A percentile compares a stretch with the other conserved stretches of the same genome.
Evolutionary conservation across 495 filamentous ascomycete species (phyloP).

Genomic region (Staphylotrichum longicolle): DNA sequence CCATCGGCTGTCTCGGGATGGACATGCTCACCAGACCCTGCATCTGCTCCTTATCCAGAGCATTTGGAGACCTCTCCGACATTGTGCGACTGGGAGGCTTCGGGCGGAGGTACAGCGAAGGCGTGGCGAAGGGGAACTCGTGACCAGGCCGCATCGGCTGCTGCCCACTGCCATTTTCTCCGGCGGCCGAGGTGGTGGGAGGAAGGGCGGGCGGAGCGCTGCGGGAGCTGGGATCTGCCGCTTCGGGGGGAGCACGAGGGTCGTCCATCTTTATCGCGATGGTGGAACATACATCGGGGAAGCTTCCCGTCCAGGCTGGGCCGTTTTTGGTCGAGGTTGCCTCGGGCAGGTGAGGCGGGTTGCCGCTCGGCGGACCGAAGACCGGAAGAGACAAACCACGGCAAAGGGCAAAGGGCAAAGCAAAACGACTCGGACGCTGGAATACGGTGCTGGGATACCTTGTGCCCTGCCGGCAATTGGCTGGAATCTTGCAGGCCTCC

Average conservation of each 20-base stretch:
- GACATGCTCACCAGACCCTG: constrained; percentile 76
- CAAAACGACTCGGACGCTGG: background rate
- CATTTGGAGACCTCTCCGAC: constrained; percentile 61
- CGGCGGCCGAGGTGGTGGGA: constrained; percentile 26
- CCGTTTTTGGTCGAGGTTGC: background rate
- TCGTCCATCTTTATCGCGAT: constrained; percentile 42
- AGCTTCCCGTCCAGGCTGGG: constrained; percentile 5
- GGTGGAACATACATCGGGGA: constrained; percentile 36
- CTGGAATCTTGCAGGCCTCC: background rate
- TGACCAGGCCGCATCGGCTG: constrained; percentile 42
- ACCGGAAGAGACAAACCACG: background rate
- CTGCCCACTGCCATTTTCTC: constrained; percentile 30
- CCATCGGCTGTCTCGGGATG: constrained; percentile 31
- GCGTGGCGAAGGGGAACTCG: constrained; percentile 67
- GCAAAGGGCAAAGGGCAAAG: background rate
- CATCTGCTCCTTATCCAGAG: constrained; percentile 85
- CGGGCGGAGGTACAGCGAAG: constrained; percentile 80
- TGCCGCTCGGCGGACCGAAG: constrained; percentile 8
- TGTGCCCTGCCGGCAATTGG: background rate
- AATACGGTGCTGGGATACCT: background rate
- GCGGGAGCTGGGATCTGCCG: constrained; percentile 30
- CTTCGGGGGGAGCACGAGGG: constrained; percentile 35
- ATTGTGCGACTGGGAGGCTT: constrained; percentile 51
- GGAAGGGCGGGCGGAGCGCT: constrained; percentile 24
- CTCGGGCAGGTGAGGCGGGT: background rate